A percentile compares a stretch with the other conserved stretches of the same genome.
These are phyloP conservation scores for Boletus holoroseus DNA, from an alignment of 1,284 basidiomycete species.

Conservation along the genomic window DNA sequence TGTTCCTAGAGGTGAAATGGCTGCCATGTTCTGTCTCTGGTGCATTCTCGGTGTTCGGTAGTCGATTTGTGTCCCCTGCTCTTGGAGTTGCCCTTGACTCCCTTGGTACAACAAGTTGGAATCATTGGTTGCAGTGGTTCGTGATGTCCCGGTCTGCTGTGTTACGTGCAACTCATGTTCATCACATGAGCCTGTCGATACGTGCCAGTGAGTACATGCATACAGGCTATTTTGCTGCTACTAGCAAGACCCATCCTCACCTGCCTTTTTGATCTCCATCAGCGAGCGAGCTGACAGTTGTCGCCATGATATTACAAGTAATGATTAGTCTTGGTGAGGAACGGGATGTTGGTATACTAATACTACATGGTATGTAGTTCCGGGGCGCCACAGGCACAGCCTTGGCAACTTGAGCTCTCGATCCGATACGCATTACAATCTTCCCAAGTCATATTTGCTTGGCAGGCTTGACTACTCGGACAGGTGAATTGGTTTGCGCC, in stretches of 20 bases:
- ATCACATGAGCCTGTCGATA: conserved; percentile 37
- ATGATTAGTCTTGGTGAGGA: not conserved
- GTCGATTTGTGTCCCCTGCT: conserved; percentile 46
- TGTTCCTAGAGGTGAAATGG: conserved; percentile 39
- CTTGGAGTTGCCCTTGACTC: conserved; percentile 20
- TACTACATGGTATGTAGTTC: conserved; percentile 27
- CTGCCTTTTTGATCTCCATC: not conserved
- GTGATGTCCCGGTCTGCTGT: conserved; percentile 5
- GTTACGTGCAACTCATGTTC: conserved; percentile 1
- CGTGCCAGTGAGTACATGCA: conserved; percentile 33
- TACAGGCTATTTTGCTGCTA: too few relatives aligned
- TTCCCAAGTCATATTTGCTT: not conserved
- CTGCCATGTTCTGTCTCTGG: conserved; percentile 45
- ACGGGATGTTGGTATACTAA: conserved; percentile 2
- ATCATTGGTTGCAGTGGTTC: conserved; percentile 53
- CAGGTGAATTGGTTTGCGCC: conserved; percentile 48
- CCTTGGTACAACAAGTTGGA: conserved; percentile 38
- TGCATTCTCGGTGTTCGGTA: conserved; percentile 46
- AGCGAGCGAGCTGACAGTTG: conserved; percentile 44
- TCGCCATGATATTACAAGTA: conserved; percentile 41
- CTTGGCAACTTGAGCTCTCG: conserved; percentile 52
- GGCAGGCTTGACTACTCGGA: not conserved
- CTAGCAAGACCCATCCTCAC: not conserved
- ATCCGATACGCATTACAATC: conserved; percentile 39
- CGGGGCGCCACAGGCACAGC: conserved; percentile 41